Percentiles rank a stretch among this genome's conserved stretches.
phyloP scores from a whole-genome alignment of 345 rosid species.

The Pistacia atlantica region DNA sequence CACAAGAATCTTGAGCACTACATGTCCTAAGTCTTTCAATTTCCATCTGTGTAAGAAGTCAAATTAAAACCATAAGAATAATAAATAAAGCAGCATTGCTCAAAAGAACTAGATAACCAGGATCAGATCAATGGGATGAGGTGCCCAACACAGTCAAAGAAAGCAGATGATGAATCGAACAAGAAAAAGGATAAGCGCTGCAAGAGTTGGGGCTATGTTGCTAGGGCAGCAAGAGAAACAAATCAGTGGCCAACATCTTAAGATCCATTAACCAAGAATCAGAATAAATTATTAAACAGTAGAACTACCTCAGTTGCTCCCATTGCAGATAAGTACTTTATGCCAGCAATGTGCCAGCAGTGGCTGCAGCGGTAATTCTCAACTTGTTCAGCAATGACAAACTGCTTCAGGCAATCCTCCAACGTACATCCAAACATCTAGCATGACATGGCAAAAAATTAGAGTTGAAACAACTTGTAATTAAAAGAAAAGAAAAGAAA shows the following conservation, averaged over 20 bases:
- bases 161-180: background rate
- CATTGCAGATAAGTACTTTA: slow-evolving; percentile 48
- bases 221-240: background rate
- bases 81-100: background rate
- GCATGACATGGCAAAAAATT: slow-evolving; percentile 12
- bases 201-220: slow-evolving; percentile 1
- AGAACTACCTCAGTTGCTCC: slow-evolving; percentile 53
- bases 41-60: slow-evolving; percentile 41
- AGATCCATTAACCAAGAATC: background rate
- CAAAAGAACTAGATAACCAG: background rate
- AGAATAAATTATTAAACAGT: background rate
- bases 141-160: background rate
- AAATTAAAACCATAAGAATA: slow-evolving; percentile 11
- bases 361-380: slow-evolving; percentile 69
- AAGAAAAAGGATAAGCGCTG: background rate
- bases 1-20: slow-evolving; percentile 53
- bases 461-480: background rate
- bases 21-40: slow-evolving; percentile 59
- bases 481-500: too few relatives aligned
- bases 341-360: slow-evolving; percentile 87
- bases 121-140: background rate
- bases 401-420: slow-evolving; percentile 74
- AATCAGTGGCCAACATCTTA: background rate
- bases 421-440: slow-evolving; percentile 65
- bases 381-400: slow-evolving; percentile 55